Evolutionary conservation across 805 yeast species (phyloP), one percentile per base, ranked within the genome.

Genomic region (Yarrowia osloensis): DNA sequence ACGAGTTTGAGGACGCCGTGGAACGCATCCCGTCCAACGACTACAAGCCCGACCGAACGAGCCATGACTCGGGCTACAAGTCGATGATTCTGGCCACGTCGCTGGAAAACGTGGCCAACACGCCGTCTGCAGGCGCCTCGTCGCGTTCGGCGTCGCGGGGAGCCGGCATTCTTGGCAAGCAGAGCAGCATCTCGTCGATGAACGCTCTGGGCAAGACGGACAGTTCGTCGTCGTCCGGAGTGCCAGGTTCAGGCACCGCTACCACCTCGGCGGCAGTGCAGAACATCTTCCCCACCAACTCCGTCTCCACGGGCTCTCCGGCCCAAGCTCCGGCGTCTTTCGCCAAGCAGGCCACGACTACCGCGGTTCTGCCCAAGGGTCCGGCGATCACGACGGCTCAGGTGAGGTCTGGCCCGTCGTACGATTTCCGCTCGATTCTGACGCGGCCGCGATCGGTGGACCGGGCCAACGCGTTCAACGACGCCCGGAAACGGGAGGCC

Each of bases 341-440:
- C n/a, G 44, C 54, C 24, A 61, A 35, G 13, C 54, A 44, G 44
- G 66, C 54, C 13, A 33, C 65, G 0, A 42, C 66, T 2, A 61
- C 66, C 0, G 66, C 66, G 7, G 66, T 61, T 2, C 24, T 61
- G 22, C 66, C 66, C 17, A 33, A 61, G 31, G 66, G 66, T 13
- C 66, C 66, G 3, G 66, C 66, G 26, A 31, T 61, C 24, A 61
- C 66, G 4, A 33, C 66, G 0, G 66, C 66, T 4, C 52, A 61
- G 66, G 42, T 61, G 1, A 40, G 66, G 59, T 63, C 69, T 47
- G 29, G 37, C 52, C 50, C 69, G 39, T 61, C 66, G 47, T 72
- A 76, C 22, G 79, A 77, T 67, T 74, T 77, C 68, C 65, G 72
- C 15, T 77, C 75, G 4, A 71, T 75, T 19, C 66, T 77, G 21